Conservation (phyloP, 306 rosid species). For the Cajanus cajan region DNA sequence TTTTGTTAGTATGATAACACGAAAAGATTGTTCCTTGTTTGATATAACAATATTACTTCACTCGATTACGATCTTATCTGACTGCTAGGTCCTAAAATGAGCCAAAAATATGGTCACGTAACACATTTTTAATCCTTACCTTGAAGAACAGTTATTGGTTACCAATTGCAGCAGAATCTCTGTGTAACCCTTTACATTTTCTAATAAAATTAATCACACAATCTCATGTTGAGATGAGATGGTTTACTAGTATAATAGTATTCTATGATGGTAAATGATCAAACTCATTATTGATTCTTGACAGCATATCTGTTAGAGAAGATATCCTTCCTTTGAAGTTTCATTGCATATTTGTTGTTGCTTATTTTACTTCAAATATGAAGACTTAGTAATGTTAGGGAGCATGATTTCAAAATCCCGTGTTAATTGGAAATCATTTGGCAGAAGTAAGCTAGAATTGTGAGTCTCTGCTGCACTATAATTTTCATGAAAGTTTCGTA, state of each 20-base stretch:
- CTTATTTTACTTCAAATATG: not conserved
- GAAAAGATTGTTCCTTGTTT: not conserved
- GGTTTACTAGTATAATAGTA: not conserved
- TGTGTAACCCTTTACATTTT: not conserved
- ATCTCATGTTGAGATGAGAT: not conserved
- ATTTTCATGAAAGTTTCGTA: not conserved
- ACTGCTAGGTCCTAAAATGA: not conserved
- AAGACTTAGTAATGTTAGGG: not conserved
- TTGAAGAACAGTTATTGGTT: not conserved
- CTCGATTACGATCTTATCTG: not conserved
- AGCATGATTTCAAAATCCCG: not conserved
- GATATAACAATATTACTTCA: not conserved
- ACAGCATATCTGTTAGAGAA: not conserved
- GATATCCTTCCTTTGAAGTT: not conserved
- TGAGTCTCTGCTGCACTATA: not conserved
- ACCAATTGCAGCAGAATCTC: not conserved
- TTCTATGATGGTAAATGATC: not conserved
- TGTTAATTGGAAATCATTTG: not conserved
- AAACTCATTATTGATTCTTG: not conserved
- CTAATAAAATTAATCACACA: not conserved
- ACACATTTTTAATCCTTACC: not conserved
- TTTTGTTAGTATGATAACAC: constrained; percentile 1
- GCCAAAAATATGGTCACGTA: not conserved
- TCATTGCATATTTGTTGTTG: not conserved
- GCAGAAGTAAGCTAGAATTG: not conserved